A percentile compares a stretch with the other conserved stretches of the same genome.
Conservation (phyloP, 768 basidiomycete species). For the Auricularia sp. region DNA sequence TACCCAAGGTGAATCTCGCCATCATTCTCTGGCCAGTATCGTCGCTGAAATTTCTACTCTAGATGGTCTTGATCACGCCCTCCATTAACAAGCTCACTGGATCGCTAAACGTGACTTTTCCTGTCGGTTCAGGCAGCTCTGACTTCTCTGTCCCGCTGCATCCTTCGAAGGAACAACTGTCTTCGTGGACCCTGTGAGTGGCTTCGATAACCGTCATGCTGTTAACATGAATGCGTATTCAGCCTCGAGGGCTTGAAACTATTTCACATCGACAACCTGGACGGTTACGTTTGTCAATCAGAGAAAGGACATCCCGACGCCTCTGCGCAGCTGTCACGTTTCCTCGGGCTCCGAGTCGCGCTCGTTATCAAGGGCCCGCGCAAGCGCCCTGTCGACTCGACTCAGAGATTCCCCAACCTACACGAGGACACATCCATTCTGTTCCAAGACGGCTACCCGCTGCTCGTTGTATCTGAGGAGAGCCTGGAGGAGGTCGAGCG, state of each 20-base stretch:
- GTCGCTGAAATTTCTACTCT: not conserved
- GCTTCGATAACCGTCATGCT: slow-evolving; percentile 1
- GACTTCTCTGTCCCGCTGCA: slow-evolving; percentile 50
- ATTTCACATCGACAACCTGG: slow-evolving; percentile 38
- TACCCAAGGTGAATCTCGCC: slow-evolving; percentile 37
- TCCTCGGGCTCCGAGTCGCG: slow-evolving; percentile 50
- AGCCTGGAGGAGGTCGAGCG: slow-evolving; percentile 44
- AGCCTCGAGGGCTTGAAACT: slow-evolving; percentile 48
- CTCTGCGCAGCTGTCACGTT: slow-evolving; percentile 49
- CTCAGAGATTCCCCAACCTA: slow-evolving; percentile 46
- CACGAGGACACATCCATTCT: slow-evolving; percentile 33
- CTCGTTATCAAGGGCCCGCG: slow-evolving; percentile 58
- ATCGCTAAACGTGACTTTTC: slow-evolving; percentile 47
- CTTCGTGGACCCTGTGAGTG: slow-evolving; percentile 49
- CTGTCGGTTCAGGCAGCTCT: slow-evolving; percentile 45
- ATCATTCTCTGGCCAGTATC: not conserved
- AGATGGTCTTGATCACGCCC: slow-evolving; percentile 65
- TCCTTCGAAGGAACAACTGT: slow-evolving; percentile 40
- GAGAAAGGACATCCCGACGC: slow-evolving; percentile 28
- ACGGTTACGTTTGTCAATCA: slow-evolving; percentile 58
- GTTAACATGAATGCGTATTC: not conserved
- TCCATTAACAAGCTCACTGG: slow-evolving; percentile 42
- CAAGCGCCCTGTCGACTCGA: slow-evolving; percentile 41
- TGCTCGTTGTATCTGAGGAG: slow-evolving; percentile 60
- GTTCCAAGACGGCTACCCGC: slow-evolving; percentile 59